These are phyloP conservation scores for Pyrenochaeta sp. DNA, from an alignment of 2,329 filamentous ascomycete genomes.

Conservation along the genomic window DNA sequence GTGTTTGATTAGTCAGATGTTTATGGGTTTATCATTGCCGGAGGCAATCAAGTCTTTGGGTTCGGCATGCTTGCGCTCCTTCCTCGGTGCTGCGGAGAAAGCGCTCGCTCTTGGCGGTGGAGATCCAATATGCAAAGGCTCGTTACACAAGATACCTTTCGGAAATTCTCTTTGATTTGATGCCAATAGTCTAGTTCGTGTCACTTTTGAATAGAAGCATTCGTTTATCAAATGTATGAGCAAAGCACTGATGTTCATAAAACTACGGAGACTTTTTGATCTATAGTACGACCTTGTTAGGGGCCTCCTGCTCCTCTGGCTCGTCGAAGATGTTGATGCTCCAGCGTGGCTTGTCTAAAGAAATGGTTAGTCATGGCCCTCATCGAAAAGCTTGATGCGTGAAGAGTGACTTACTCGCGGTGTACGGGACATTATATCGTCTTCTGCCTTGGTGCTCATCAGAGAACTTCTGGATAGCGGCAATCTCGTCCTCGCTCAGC, in stretches of 20 bases:
- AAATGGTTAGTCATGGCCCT: not conserved
- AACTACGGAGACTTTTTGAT: not conserved
- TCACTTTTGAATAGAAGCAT: not conserved
- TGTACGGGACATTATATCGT: slow-evolving; percentile 44
- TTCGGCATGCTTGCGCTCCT: too few relatives aligned
- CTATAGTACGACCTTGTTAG: slow-evolving; percentile 23
- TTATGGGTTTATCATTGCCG: too few relatives aligned
- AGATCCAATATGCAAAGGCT: too few relatives aligned
- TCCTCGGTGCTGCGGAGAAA: too few relatives aligned
- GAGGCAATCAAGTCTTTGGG: too few relatives aligned
- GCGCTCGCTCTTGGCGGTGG: too few relatives aligned
- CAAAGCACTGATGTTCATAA: not conserved
- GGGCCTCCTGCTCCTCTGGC: slow-evolving; percentile 41
- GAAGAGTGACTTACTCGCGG: slow-evolving; percentile 42
- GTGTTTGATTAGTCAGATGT: too few relatives aligned
- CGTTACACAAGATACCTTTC: too few relatives aligned
- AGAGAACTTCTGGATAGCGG: slow-evolving; percentile 57
- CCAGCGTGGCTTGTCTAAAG: slow-evolving; percentile 45
- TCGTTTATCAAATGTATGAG: not conserved
- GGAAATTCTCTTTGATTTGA: too few relatives aligned
- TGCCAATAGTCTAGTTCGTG: not conserved
- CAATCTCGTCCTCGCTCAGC: slow-evolving; percentile 30
- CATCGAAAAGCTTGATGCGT: not conserved
- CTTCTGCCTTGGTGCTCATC: slow-evolving; percentile 51
- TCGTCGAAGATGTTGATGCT: slow-evolving; percentile 39